Percentiles rank a stretch among this genome's conserved stretches.
These are phyloP conservation scores for Penicillium polonicum DNA, from an alignment of 2,329 filamentous ascomycete species.

Conservation along the genomic window DNA sequence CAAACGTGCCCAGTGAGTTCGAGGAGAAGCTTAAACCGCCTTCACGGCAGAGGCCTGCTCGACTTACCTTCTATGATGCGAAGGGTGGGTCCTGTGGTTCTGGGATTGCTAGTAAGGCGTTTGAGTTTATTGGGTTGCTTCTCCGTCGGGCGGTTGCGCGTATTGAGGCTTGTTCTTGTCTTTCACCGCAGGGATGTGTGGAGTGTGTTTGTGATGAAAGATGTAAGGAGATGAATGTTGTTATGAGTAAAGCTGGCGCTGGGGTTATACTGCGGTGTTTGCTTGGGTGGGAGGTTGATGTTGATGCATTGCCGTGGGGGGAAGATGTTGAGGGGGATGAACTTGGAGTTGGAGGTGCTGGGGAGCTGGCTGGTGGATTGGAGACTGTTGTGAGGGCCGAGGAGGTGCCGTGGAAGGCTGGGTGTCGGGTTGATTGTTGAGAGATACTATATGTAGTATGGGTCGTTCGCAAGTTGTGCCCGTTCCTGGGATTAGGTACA, in stretches of 20 bases:
- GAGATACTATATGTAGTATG: not conserved
- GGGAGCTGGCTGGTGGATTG: constrained; percentile 64
- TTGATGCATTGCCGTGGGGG: constrained; percentile 83
- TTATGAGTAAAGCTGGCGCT: constrained; percentile 90
- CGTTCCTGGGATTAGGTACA: not conserved
- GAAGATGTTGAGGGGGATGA: constrained; percentile 75
- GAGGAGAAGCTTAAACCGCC: constrained; percentile 32
- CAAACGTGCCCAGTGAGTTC: constrained; percentile 22
- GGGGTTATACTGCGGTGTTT: constrained; percentile 76
- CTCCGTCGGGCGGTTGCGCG: constrained; percentile 72
- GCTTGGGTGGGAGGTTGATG: constrained; percentile 73
- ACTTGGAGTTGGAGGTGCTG: constrained; percentile 51
- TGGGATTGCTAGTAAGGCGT: constrained; percentile 88
- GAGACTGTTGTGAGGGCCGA: constrained; percentile 78
- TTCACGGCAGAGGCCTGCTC: constrained; percentile 74
- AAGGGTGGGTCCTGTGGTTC: constrained; percentile 82
- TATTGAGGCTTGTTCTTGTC: constrained; percentile 73
- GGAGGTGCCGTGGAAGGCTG: constrained; percentile 53
- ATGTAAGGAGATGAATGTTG: constrained; percentile 82
- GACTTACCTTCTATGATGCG: constrained; percentile 91
- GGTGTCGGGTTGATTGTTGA: constrained; percentile 13
- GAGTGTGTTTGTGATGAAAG: constrained; percentile 85
- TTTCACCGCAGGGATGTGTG: constrained; percentile 68
- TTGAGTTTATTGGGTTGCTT: constrained; percentile 83
- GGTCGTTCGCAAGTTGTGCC: not conserved